Evolutionary conservation across 1,284 basidiomycete genomes (phyloP).

Genomic region (Xerocomus amazonicus): DNA sequence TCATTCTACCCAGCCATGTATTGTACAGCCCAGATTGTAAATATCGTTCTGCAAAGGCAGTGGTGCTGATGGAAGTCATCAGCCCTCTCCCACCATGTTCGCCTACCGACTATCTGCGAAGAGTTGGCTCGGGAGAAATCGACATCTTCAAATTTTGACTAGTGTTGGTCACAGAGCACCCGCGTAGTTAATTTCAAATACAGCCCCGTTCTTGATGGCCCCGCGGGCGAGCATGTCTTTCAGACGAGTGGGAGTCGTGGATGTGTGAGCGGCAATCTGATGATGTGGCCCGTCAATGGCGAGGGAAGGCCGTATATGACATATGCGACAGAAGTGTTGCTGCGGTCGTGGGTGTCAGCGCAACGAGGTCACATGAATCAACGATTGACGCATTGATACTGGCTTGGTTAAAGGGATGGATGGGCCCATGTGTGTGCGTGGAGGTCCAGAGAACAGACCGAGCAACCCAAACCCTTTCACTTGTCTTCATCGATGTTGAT

Average conservation of each 20-base stretch:
- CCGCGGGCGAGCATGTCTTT: conserved; percentile 80
- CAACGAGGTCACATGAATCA: conserved; percentile 69
- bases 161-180: conserved; percentile 66
- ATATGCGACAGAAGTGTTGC: conserved; percentile 72
- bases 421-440: neutral
- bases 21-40: too few relatives aligned
- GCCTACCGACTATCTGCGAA: too few relatives aligned
- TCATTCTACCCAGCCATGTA: too few relatives aligned
- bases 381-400: conserved; percentile 56
- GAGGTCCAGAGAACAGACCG: conserved; percentile 18
- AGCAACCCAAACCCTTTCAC: conserved; percentile 80
- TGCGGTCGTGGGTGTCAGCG: conserved; percentile 69
- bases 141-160: too few relatives aligned
- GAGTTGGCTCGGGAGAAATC: too few relatives aligned
- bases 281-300: conserved; percentile 75
- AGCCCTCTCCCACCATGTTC: too few relatives aligned
- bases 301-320: conserved; percentile 77
- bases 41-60: too few relatives aligned
- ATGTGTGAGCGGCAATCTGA: conserved; percentile 74
- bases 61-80: too few relatives aligned
- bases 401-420: conserved; percentile 43
- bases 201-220: conserved; percentile 78
- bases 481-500: conserved; percentile 73
- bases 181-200: conserved; percentile 78
- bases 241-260: conserved; percentile 76